These are phyloP conservation scores for Solanum pinnatisectum DNA, from an alignment of 257 asterid genomes.

Conservation along the genomic window DNA sequence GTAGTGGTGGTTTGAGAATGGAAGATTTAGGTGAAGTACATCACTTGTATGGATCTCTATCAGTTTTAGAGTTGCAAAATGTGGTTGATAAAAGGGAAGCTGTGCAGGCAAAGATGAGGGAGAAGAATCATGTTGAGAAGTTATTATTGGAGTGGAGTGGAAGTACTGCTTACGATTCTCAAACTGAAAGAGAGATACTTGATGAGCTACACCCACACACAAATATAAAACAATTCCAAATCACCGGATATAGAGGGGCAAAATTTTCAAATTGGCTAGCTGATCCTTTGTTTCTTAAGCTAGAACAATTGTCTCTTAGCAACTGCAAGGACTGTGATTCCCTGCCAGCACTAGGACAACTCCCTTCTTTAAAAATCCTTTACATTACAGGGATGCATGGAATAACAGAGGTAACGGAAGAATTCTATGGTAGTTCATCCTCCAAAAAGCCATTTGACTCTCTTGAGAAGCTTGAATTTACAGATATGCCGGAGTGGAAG, in stretches of 20 bases:
- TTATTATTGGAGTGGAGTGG: neutral
- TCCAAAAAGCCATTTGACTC: neutral
- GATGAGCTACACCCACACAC: neutral
- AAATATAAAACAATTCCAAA: neutral
- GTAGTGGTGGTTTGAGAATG: neutral
- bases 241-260: neutral
- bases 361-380: neutral
- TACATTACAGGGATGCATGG: neutral
- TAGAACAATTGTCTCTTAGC: neutral
- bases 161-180: neutral
- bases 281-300: neutral
- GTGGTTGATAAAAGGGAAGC: neutral
- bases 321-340: neutral
- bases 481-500: neutral
- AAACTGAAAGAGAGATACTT: neutral
- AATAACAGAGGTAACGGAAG: neutral
- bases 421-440: neutral
- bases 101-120: neutral
- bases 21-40: neutral
- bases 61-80: neutral
- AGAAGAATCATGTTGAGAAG: neutral
- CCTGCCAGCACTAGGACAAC: neutral
- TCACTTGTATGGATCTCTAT: neutral
- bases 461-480: neutral
- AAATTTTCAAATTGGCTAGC: neutral